These are phyloP conservation scores for Trametes villosa DNA, from an alignment of 768 basidiomycete genomes.

Conservation along the genomic window DNA sequence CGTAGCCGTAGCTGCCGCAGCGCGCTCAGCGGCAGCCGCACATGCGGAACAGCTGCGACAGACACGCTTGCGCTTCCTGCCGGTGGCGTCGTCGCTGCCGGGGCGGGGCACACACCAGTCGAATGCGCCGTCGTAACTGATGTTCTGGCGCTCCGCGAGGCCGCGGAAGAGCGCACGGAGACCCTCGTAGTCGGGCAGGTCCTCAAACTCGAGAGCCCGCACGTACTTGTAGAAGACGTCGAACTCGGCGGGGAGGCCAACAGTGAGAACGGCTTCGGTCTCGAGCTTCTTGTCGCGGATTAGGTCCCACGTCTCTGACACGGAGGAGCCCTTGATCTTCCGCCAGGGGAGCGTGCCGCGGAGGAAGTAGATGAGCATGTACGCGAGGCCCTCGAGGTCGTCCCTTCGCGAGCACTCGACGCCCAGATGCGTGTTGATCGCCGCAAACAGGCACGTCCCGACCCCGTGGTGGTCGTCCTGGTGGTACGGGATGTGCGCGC, in stretches of 20 bases:
- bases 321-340: constrained; percentile 65
- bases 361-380: constrained; percentile 83
- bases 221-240: constrained; percentile 80
- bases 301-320: constrained; percentile 74
- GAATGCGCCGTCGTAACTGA: constrained; percentile 35
- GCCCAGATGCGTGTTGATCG: constrained; percentile 76
- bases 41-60: constrained; percentile 33
- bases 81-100: constrained; percentile 4
- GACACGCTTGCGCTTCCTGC: constrained; percentile 27
- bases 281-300: constrained; percentile 76
- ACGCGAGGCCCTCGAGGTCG: constrained; percentile 79
- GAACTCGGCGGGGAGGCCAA: constrained; percentile 80
- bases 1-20: constrained; percentile 20
- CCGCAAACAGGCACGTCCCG: constrained; percentile 76
- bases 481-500: constrained; percentile 70
- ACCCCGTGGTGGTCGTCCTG: constrained; percentile 80
- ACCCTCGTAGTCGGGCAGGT: constrained; percentile 88
- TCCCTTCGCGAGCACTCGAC: constrained; percentile 78
- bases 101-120: constrained; percentile 35
- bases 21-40: constrained; percentile 25
- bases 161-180: constrained; percentile 73
- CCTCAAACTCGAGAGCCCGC: constrained; percentile 82
- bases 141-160: constrained; percentile 34
- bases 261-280: constrained; percentile 67
- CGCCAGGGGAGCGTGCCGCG: constrained; percentile 81